Evolutionary conservation across 2,329 filamentous ascomycete genomes (phyloP).

Genomic region (Podosphaera xanthii): DNA sequence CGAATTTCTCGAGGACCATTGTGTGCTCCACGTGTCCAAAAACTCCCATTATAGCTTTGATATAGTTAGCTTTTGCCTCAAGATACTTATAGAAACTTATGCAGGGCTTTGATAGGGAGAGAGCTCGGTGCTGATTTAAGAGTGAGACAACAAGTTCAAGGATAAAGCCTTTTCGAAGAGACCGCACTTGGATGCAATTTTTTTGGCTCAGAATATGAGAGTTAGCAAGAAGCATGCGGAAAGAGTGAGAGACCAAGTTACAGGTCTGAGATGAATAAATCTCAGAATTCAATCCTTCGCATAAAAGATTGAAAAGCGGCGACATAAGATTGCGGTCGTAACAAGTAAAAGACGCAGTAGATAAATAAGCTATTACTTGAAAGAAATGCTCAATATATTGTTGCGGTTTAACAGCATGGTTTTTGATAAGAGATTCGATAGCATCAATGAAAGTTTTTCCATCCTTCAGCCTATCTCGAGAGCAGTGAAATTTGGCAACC

Average conservation of each 20-base stretch:
- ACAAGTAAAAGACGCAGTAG: conserved; percentile 10
- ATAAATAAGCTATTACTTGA: conserved; percentile 12
- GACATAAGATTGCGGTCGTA: conserved; percentile 6
- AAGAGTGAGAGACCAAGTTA: conserved; percentile 10
- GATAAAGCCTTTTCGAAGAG: conserved; percentile 9
- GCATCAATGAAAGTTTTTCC: conserved; percentile 4
- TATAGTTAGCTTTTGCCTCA: conserved; percentile 8
- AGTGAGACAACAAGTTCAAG: background rate
- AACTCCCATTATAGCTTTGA: conserved; percentile 14
- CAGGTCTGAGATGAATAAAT: conserved; percentile 3
- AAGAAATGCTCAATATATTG: conserved; percentile 5
- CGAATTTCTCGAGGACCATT: conserved; percentile 1
- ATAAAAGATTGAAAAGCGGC: conserved; percentile 9
- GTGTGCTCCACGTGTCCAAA: conserved; percentile 9
- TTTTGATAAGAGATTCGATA: conserved; percentile 5
- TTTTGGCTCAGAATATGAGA: conserved; percentile 11
- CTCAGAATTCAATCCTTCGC: conserved; percentile 5
- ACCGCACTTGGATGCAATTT: conserved; percentile 13
- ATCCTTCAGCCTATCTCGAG: conserved; percentile 2
- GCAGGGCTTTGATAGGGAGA: background rate
- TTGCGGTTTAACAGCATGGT: conserved; percentile 2
- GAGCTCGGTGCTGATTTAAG: background rate
- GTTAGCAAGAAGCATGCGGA: conserved; percentile 11
- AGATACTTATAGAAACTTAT: background rate
- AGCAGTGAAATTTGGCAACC: conserved; percentile 14